A percentile compares a stretch with the other conserved stretches of the same genome.
Evolutionary conservation across 2,329 filamentous ascomycete species (phyloP).

Genomic region (Fusarium anthophilum): DNA sequence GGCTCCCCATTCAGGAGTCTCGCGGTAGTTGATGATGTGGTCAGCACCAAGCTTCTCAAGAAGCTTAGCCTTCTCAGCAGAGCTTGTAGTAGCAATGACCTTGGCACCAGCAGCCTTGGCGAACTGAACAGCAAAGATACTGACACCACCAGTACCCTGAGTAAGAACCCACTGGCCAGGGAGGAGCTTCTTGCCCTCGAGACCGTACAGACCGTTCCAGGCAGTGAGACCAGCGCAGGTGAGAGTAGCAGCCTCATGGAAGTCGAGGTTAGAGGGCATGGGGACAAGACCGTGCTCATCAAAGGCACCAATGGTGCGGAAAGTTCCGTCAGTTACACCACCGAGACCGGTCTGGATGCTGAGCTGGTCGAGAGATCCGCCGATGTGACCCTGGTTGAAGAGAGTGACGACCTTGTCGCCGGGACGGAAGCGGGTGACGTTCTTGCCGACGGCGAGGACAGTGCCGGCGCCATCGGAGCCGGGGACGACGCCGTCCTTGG

Average conservation of each 20-base stretch:
- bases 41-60: slow-evolving; percentile 59
- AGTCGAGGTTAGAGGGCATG: slow-evolving; percentile 64
- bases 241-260: slow-evolving; percentile 65
- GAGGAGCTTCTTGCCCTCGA: slow-evolving; percentile 56
- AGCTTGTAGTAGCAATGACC: slow-evolving; percentile 60
- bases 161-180: slow-evolving; percentile 70
- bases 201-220: slow-evolving; percentile 73
- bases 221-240: slow-evolving; percentile 70
- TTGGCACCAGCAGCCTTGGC: slow-evolving; percentile 59
- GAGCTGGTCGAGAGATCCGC: slow-evolving; percentile 50
- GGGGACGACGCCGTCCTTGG: slow-evolving; percentile 56
- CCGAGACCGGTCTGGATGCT: slow-evolving; percentile 68
- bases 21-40: slow-evolving; percentile 61
- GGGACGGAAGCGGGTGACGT: slow-evolving; percentile 58
- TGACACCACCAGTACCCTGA: slow-evolving; percentile 77
- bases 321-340: slow-evolving; percentile 72
- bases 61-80: slow-evolving; percentile 54
- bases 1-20: slow-evolving; percentile 56
- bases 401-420: slow-evolving; percentile 68
- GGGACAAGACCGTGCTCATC: slow-evolving; percentile 73
- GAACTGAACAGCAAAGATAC: slow-evolving; percentile 71
- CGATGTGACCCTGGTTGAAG: slow-evolving; percentile 67
- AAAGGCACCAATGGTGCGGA: slow-evolving; percentile 75
- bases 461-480: slow-evolving; percentile 64
- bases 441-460: slow-evolving; percentile 60